A percentile compares a stretch with the other conserved stretches of the same genome.
These are phyloP conservation scores for Barbarea vulgaris DNA, from an alignment of 345 rosid genomes.

Conservation along the genomic window DNA sequence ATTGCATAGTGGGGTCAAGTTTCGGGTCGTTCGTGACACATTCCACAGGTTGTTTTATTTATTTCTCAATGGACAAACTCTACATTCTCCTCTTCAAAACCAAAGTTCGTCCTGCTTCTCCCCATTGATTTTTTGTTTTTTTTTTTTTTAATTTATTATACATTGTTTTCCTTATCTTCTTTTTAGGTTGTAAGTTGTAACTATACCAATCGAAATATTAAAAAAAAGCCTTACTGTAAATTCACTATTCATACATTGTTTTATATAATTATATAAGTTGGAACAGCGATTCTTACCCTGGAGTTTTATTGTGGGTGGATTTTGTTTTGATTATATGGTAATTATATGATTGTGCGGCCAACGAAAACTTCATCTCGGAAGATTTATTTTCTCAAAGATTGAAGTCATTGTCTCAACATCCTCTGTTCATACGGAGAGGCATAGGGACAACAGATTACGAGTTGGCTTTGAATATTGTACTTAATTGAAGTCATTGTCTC, in stretches of 20 bases:
- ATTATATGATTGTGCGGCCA: background rate
- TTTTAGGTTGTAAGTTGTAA: slow-evolving; percentile 27
- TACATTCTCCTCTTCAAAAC: slow-evolving; percentile 72
- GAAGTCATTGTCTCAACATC: background rate
- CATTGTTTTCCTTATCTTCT: background rate
- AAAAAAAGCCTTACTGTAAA: slow-evolving; percentile 34
- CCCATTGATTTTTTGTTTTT: slow-evolving; percentile 19
- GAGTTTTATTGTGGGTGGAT: background rate
- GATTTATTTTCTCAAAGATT: background rate
- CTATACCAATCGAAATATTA: slow-evolving; percentile 7
- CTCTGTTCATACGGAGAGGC: too few species aligned
- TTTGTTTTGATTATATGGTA: background rate
- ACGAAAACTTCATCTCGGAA: background rate
- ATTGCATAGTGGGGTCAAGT: slow-evolving; percentile 86
- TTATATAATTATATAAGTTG: background rate
- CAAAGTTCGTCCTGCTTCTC: slow-evolving; percentile 51
- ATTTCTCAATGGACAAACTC: slow-evolving; percentile 79
- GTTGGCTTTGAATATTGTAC: too few species aligned
- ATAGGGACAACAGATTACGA: too few species aligned
- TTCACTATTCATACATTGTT: background rate
- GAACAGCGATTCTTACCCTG: background rate
- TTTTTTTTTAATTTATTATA: too few species aligned
- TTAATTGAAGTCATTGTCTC: too few species aligned
- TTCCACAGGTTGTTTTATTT: slow-evolving; percentile 78
- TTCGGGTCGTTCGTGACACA: slow-evolving; percentile 91